phyloP scores from a whole-genome alignment of 352 stramenopile genomes.

The Phytophthora ohioensis region DNA sequence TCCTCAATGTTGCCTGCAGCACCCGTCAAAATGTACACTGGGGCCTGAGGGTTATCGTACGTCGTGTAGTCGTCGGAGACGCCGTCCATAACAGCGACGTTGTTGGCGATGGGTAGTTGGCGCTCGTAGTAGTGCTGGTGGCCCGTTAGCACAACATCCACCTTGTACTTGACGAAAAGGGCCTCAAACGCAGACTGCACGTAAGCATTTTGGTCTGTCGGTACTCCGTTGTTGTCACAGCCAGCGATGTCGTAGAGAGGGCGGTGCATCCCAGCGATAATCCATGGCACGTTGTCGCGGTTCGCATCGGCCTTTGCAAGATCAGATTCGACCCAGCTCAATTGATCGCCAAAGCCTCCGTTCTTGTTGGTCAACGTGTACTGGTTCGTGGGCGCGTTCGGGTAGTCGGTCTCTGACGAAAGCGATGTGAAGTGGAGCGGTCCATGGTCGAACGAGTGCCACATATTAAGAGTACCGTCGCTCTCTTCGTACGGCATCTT shows the following conservation, averaged over 20 bases:
- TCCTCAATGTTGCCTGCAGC: conserved; percentile 35
- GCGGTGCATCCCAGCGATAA: conserved; percentile 60
- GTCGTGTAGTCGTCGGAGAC: conserved; percentile 45
- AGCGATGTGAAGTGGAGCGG: conserved; percentile 75
- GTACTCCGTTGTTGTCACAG: conserved; percentile 17
- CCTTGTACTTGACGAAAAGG: conserved; percentile 61
- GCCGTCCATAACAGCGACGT: conserved; percentile 38
- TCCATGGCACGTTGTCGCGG: conserved; percentile 51
- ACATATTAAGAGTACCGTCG: conserved; percentile 46
- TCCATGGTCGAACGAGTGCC: conserved; percentile 49
- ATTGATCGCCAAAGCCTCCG: conserved; percentile 45
- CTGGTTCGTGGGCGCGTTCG: conserved; percentile 42
- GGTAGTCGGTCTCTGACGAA: conserved; percentile 69
- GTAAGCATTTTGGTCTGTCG: conserved; percentile 11
- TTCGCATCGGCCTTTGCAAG: conserved; percentile 47
- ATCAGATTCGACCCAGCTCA: conserved; percentile 58
- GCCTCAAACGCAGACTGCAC: conserved; percentile 58
- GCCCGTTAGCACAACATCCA: conserved; percentile 52
- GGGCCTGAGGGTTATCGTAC: conserved; percentile 53
- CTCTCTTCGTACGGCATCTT: conserved; percentile 48
- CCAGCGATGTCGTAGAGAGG: conserved; percentile 48
- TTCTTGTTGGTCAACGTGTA: conserved; percentile 43
- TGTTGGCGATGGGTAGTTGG: conserved; percentile 49
- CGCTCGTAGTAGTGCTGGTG: conserved; percentile 61
- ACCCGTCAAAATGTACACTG: conserved; percentile 55